phyloP scores from a whole-genome alignment of 2,329 filamentous ascomycete genomes.

The Paraphaeosphaeria sporulosa region DNA sequence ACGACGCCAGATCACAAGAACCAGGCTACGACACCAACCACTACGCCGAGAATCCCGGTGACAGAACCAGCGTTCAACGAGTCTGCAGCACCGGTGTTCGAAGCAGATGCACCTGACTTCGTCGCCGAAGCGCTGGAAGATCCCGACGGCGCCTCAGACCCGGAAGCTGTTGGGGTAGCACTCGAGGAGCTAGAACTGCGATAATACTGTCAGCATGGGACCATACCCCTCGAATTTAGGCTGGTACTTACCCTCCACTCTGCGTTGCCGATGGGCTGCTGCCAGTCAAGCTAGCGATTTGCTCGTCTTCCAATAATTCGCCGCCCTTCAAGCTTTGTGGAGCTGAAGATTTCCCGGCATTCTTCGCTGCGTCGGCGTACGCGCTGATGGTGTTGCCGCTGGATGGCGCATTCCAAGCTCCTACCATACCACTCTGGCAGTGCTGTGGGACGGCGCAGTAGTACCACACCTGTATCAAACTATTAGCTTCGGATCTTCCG shows the following conservation, averaged over 20 bases:
- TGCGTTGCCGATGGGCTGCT: slow-evolving; percentile 1
- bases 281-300: slow-evolving; percentile 22
- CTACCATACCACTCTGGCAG: slow-evolving; percentile 36
- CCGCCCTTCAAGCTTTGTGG: slow-evolving; percentile 23
- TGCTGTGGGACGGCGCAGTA: slow-evolving; percentile 31
- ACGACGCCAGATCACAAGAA: slow-evolving; percentile 8
- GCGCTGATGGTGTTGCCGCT: slow-evolving; percentile 15
- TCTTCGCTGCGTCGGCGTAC: slow-evolving; percentile 12
- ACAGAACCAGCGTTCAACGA: background rate
- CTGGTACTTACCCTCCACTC: slow-evolving; percentile 1
- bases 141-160: background rate
- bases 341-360: background rate
- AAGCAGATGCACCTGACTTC: background rate
- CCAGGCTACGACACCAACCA: slow-evolving; percentile 12
- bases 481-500: background rate
- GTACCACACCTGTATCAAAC: slow-evolving; percentile 20
- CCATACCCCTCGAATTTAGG: background rate
- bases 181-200: background rate
- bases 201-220: background rate
- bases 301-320: slow-evolving; percentile 23
- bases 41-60: slow-evolving; percentile 8
- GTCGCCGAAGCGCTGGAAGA: slow-evolving; percentile 1
- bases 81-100: background rate
- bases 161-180: slow-evolving; percentile 1
- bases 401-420: slow-evolving; percentile 26